Evolutionary conservation across 441 rosid genomes (phyloP).

Genomic region (Monsonia emarginata): DNA sequence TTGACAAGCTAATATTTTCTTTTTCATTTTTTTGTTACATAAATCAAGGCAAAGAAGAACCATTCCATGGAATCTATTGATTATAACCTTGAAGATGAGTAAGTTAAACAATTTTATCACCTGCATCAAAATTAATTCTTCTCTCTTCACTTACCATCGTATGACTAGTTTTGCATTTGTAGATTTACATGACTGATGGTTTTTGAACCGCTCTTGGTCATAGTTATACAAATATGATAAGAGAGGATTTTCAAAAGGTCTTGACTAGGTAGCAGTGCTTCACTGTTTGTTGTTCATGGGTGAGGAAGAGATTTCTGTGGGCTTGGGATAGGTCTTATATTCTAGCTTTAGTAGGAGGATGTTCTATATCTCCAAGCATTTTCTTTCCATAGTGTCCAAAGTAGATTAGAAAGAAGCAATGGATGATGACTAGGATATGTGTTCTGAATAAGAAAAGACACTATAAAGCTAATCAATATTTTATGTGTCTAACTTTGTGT

Average conservation of each 20-base stretch:
- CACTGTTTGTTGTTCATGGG: not conserved
- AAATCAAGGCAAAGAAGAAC: slow-evolving; percentile 67
- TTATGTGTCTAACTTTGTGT: slow-evolving; percentile 19
- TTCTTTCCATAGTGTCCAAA: not conserved
- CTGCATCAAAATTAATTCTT: slow-evolving; percentile 13
- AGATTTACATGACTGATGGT: slow-evolving; percentile 4
- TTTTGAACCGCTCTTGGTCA: not conserved
- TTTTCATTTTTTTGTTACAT: slow-evolving; percentile 7
- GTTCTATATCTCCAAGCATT: not conserved
- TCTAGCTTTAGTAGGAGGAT: not conserved
- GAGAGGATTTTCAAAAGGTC: not conserved
- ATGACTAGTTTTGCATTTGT: not conserved
- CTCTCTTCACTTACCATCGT: slow-evolving; percentile 4
- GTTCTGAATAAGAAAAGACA: slow-evolving; percentile 1
- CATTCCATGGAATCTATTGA: slow-evolving; percentile 74
- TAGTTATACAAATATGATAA: not conserved
- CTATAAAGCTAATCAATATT: not conserved
- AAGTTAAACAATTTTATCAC: slow-evolving; percentile 32
- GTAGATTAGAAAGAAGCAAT: not conserved
- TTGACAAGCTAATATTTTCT: not conserved
- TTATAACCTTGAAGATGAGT: slow-evolving; percentile 51
- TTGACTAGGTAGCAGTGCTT: not conserved
- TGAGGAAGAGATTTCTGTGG: not conserved
- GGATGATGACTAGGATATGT: not conserved
- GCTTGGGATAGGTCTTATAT: not conserved